phyloP scores from a whole-genome alignment of 2,329 filamentous ascomycete genomes.

The Tolypocladium inflatum region DNA sequence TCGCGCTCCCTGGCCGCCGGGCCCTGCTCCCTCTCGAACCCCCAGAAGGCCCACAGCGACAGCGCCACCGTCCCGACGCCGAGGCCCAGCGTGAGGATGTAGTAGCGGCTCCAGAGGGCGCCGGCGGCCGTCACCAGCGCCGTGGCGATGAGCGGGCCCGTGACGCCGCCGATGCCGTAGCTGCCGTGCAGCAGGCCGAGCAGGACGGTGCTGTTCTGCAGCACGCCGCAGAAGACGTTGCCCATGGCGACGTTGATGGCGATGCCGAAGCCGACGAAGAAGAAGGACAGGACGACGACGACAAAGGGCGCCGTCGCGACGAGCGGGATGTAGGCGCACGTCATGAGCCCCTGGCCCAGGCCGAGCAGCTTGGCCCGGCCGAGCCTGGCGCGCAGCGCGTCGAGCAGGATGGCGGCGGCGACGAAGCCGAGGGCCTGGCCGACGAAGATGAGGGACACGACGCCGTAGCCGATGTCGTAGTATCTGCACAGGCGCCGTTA shows the following conservation, averaged over 20 bases:
- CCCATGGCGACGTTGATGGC: constrained; percentile 46
- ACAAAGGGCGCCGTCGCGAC: constrained; percentile 61
- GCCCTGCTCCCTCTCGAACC: constrained; percentile 53
- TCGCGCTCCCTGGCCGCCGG: constrained; percentile 24
- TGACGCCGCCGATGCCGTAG: constrained; percentile 56
- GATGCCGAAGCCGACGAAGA: constrained; percentile 53
- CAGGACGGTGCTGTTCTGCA: constrained; percentile 42
- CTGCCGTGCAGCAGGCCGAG: constrained; percentile 57
- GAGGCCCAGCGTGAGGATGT: constrained; percentile 54
- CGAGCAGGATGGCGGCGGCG: constrained; percentile 58
- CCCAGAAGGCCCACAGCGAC: constrained; percentile 58
- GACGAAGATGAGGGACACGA: constrained; percentile 76
- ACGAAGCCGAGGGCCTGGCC: constrained; percentile 72
- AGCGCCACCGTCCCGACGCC: constrained; percentile 46
- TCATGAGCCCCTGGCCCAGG: constrained; percentile 45
- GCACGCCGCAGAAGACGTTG: constrained; percentile 49
- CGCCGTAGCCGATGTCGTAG: constrained; percentile 66
- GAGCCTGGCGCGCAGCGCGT: constrained; percentile 49
- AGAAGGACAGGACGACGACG: constrained; percentile 57
- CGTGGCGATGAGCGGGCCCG: constrained; percentile 67
- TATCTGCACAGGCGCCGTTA: constrained; percentile 26
- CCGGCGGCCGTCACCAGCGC: constrained; percentile 52
- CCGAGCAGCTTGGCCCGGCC: constrained; percentile 58
- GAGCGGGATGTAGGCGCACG: constrained; percentile 54
- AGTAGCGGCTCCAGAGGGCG: constrained; percentile 62